Base-by-base conservation (phyloP, 108 stramenopile species). In the Bacterosira constricta region DNA sequence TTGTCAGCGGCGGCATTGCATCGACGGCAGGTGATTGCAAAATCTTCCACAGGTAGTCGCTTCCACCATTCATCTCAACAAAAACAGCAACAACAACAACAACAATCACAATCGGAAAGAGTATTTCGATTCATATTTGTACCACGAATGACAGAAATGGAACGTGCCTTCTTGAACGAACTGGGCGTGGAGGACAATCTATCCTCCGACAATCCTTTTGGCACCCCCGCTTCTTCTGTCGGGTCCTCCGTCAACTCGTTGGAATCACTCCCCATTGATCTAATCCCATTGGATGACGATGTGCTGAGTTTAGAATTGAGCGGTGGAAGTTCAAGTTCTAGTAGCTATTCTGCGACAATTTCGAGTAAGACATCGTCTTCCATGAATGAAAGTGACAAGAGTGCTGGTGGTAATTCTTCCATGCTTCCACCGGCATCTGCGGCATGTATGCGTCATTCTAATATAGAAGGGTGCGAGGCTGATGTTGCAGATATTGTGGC, bases 401-500 rank as follows among this genome's bases (percentile, higher is more conserved):
- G 30, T n/a, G 38, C 20, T 21, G n/a, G 59, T 11, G 35, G 3
- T 6, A 3, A 41, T 4, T 38, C 13, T n/a, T 54, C 39, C 21
- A 13, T 12, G 42, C 52, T 35, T n/a, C 13, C 23, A 23, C 7
- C 18, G 46, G 59, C 65, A 9, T 26, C 54, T 10, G 75, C 75
- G 35, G 62, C 68, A 6, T 63, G 62, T 57, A 55, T 77, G 44
- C 67, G 79, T 1, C 74, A 88, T 63, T 74, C 74, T 3, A 60
- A 73, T 0, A 75, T 87, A 25, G 88, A 94, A 50, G 80, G 85
- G 0, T 90, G 85, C 27, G 90, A 90, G 9, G 75, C 80, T 11
- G 81, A 72, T 26, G 73, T 89, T 12, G 66, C 88, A 1, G 78
- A 88, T 44, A 73, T 83, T 0, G 85, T 87, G 11, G 89, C 93